Percentiles rank a stretch among this genome's conserved stretches.
Evolutionary conservation across 495 filamentous ascomycete species (phyloP).

Genomic region (Gamarada debralockiae): DNA sequence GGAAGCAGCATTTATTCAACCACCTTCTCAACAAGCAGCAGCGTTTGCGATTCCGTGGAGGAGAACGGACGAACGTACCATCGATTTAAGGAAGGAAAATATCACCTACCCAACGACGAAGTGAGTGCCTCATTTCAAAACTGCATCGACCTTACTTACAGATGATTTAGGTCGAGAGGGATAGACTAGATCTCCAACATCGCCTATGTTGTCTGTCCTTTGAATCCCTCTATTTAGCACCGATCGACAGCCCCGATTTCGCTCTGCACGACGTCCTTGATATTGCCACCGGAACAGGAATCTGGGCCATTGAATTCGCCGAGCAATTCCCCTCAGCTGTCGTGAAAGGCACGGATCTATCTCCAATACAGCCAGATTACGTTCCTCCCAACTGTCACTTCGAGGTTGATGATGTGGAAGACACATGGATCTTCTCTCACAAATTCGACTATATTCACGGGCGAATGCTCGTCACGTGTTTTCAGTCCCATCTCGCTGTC

Average conservation of each 20-base stretch:
- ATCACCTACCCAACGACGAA: conserved; percentile 26
- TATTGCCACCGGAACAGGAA: conserved; percentile 51
- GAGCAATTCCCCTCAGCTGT: conserved; percentile 23
- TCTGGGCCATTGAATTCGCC: conserved; percentile 45
- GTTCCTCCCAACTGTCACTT: conserved; percentile 42
- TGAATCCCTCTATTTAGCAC: conserved; percentile 33
- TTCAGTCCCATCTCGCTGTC: conserved; percentile 27
- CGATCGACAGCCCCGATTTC: conserved; percentile 25
- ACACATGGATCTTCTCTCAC: conserved; percentile 41
- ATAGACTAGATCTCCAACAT: conserved; percentile 32
- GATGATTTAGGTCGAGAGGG: not conserved
- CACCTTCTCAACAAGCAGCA: not conserved
- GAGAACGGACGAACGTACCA: conserved; percentile 29
- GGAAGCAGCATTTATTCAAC: no score
- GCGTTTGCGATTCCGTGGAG: not conserved
- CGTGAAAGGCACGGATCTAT: conserved; percentile 41
- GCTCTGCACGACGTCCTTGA: conserved; percentile 35
- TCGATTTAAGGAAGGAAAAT: conserved; percentile 27
- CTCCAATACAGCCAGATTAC: conserved; percentile 39
- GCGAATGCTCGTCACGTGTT: conserved; percentile 38
- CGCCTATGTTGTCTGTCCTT: conserved; percentile 32
- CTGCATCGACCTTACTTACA: not conserved
- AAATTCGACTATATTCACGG: conserved; percentile 47
- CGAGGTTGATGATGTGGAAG: conserved; percentile 47
- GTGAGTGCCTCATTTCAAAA: not conserved